Conservation (phyloP, 2,329 filamentous ascomycete species). For the Trichocomaceae sp. region DNA sequence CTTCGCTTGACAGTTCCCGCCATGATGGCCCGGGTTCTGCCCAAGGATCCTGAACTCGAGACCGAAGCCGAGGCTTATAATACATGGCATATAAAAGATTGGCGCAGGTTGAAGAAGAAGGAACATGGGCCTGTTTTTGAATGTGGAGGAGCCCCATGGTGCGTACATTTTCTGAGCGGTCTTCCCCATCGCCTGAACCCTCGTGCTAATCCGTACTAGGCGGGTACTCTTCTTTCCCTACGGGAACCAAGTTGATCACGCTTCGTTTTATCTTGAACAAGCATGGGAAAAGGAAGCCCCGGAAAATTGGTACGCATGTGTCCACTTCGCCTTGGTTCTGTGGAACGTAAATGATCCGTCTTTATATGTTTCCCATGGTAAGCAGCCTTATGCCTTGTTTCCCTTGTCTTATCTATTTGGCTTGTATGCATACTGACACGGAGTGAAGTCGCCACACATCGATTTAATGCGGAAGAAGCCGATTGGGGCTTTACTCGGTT, state of each 20-base stretch:
- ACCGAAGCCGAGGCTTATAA: constrained; percentile 66
- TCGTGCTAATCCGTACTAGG: constrained; percentile 45
- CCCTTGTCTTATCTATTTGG: not conserved
- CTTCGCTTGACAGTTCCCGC: constrained; percentile 57
- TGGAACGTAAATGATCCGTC: constrained; percentile 93
- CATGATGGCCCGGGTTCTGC: constrained; percentile 75
- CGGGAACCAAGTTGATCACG: constrained; percentile 89
- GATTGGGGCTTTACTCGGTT: constrained; percentile 99
- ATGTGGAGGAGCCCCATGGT: constrained; percentile 84
- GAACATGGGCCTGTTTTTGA: constrained; percentile 84
- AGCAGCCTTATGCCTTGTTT: constrained; percentile 25
- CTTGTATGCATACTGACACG: constrained; percentile 3
- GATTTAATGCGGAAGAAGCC: constrained; percentile 91
- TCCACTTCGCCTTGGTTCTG: constrained; percentile 88
- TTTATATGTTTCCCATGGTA: constrained; percentile 66
- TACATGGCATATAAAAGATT: constrained; percentile 85
- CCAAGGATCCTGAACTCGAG: constrained; percentile 70
- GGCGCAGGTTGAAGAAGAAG: constrained; percentile 68
- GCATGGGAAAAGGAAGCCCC: constrained; percentile 72
- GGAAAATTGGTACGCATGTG: constrained; percentile 93
- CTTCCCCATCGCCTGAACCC: not conserved
- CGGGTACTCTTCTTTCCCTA: constrained; percentile 91
- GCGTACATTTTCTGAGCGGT: constrained; percentile 27
- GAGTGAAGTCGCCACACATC: constrained; percentile 70
- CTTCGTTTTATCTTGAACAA: constrained; percentile 94